These are phyloP conservation scores for Phalaenopsis equestris DNA, from an alignment of 106 monocot species.

Conservation along the genomic window DNA sequence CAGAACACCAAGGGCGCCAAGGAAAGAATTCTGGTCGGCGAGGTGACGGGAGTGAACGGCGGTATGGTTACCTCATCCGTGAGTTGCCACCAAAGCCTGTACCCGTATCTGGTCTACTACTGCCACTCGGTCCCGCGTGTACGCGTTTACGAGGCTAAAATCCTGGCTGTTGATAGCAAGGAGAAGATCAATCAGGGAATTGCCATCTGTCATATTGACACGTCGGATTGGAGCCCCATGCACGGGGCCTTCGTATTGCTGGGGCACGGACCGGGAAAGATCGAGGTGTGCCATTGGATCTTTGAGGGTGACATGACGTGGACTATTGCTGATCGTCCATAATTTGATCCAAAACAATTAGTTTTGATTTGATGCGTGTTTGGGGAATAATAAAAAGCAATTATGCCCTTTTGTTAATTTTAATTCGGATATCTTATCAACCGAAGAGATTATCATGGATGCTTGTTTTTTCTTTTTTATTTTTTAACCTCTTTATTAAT, in stretches of 20 bases:
- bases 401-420: background rate
- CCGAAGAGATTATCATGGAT: no score
- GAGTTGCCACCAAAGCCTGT: conserved; percentile 95
- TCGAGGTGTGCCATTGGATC: conserved; percentile 37
- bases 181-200: conserved; percentile 26
- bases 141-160: conserved; percentile 11
- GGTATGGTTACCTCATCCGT: conserved; percentile 71
- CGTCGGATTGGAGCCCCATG: conserved; percentile 28
- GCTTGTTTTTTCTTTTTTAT: no score
- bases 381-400: background rate
- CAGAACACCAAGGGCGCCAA: conserved; percentile 38
- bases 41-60: conserved; percentile 59
- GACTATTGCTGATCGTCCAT: conserved; percentile 43
- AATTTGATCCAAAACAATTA: background rate
- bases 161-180: conserved; percentile 10
- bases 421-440: background rate
- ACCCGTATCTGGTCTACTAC: conserved; percentile 89
- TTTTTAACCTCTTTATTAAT: no score
- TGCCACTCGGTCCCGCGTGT: conserved; percentile 76
- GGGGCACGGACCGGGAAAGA: conserved; percentile 20
- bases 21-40: conserved; percentile 34
- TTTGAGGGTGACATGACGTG: conserved; percentile 80
- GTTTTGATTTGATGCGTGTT: background rate
- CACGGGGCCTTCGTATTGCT: conserved; percentile 26
- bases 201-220: conserved; percentile 33